Evolutionary conservation across 352 stramenopile species (phyloP).

Genomic region (Saprolegnia parasitica): DNA sequence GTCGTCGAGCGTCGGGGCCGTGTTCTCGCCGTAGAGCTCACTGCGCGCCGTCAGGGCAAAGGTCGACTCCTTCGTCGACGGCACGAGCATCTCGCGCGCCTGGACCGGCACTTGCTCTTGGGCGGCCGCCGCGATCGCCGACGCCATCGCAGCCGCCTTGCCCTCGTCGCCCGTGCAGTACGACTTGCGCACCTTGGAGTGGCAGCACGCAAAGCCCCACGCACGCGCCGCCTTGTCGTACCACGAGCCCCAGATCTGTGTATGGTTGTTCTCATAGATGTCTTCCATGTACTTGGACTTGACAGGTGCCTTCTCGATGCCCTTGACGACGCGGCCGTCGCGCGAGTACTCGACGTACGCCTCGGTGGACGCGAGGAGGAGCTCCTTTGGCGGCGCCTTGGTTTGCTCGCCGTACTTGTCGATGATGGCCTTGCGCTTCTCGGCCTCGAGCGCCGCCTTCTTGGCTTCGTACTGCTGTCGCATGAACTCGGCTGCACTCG

Average conservation of each 20-base stretch:
- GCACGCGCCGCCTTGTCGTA: slow-evolving; percentile 91
- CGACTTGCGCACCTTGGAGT: slow-evolving; percentile 91
- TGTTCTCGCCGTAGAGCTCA: slow-evolving; percentile 89
- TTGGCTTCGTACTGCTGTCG: slow-evolving; percentile 90
- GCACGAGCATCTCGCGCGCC: slow-evolving; percentile 7
- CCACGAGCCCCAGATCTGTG: slow-evolving; percentile 96
- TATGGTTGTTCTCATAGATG: slow-evolving; percentile 95
- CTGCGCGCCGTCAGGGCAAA: slow-evolving; percentile 55
- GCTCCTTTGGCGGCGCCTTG: slow-evolving; percentile 69
- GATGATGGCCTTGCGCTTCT: slow-evolving; percentile 76
- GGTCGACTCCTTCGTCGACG: slow-evolving; percentile 26
- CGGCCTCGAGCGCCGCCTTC: slow-evolving; percentile 59
- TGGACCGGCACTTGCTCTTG: slow-evolving; percentile 30
- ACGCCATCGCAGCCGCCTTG: slow-evolving; percentile 56
- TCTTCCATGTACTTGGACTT: slow-evolving; percentile 99
- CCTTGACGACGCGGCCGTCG: slow-evolving; percentile 88
- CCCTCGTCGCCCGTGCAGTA: slow-evolving; percentile 95
- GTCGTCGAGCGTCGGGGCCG: slow-evolving; percentile 60
- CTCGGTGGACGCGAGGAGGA: slow-evolving; percentile 85
- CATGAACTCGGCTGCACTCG: slow-evolving; percentile 93
- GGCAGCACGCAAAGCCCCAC: slow-evolving; percentile 98
- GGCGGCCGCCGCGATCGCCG: slow-evolving; percentile 18
- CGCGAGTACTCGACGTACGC: slow-evolving; percentile 90
- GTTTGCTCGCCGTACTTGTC: slow-evolving; percentile 97
- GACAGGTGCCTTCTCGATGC: slow-evolving; percentile 65